Evolutionary conservation across 2,329 filamentous ascomycete genomes (phyloP).

Genomic region (Emmonsia crescens): DNA sequence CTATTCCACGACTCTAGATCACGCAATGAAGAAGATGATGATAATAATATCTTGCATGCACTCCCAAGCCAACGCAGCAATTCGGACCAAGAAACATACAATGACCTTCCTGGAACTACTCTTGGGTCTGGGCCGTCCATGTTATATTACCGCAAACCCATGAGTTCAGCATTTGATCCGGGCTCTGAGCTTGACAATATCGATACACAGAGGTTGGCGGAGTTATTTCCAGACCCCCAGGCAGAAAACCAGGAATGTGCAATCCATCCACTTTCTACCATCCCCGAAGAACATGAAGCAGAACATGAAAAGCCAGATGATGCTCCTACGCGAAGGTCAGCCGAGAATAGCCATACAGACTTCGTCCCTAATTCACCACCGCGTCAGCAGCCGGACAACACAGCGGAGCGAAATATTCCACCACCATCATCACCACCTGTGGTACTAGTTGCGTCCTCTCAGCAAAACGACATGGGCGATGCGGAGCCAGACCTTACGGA

Average conservation of each 20-base stretch:
- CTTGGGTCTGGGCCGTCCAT: slow-evolving; percentile 3
- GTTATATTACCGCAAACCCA: slow-evolving; percentile 26
- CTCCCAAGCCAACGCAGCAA: not conserved
- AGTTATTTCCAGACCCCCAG: slow-evolving; percentile 25
- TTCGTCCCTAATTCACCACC: slow-evolving; percentile 31
- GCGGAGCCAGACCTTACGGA: slow-evolving; percentile 5
- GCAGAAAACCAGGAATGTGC: not conserved
- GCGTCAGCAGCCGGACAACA: slow-evolving; percentile 4
- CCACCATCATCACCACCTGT: slow-evolving; percentile 19
- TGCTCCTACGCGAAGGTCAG: slow-evolving; percentile 13
- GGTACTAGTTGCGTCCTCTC: slow-evolving; percentile 34
- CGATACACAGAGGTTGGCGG: slow-evolving; percentile 24
- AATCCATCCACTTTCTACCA: slow-evolving; percentile 2
- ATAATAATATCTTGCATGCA: not conserved
- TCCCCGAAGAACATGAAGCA: not conserved
- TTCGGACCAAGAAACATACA: not conserved
- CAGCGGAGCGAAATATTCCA: slow-evolving; percentile 9
- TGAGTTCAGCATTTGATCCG: slow-evolving; percentile 14
- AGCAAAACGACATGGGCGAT: slow-evolving; percentile 16
- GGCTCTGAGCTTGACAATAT: slow-evolving; percentile 19
- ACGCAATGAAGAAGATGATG: not conserved
- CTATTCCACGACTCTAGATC: not conserved
- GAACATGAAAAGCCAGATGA: not conserved
- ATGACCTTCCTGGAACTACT: not conserved
- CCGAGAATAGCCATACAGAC: slow-evolving; percentile 19